Conservation (phyloP, 257 asterid genomes). For the Nicotiana tabacum region DNA sequence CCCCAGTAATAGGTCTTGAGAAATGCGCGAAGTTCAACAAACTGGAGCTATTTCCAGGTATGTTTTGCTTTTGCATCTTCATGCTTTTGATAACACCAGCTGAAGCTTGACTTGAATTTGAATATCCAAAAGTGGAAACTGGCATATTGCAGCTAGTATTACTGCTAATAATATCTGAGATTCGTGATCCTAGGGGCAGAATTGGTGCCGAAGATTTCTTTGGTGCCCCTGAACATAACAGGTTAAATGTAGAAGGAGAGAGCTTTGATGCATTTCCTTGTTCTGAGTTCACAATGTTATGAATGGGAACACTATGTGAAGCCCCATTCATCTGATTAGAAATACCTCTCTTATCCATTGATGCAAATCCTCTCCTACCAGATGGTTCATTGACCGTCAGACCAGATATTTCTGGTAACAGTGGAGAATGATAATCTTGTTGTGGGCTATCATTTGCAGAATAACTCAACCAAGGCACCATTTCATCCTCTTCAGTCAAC, state of each 20-base stretch:
- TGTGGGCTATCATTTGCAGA: conserved; percentile 38
- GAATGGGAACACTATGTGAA: conserved; percentile 25
- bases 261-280: conserved; percentile 18
- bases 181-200: conserved; percentile 44
- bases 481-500: conserved; percentile 62
- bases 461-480: conserved; percentile 68
- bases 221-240: conserved; percentile 31
- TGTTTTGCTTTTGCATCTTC: conserved; percentile 28
- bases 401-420: conserved; percentile 67
- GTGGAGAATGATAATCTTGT: conserved; percentile 45
- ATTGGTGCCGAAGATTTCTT: conserved; percentile 37
- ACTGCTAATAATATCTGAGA: conserved; percentile 33
- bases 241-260: conserved; percentile 34
- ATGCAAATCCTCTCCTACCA: conserved; percentile 28
- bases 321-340: conserved; percentile 25
- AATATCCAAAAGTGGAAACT: conserved; percentile 22
- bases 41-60: conserved; percentile 30
- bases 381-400: conserved; percentile 46
- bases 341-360: conserved; percentile 37
- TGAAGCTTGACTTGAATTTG: conserved; percentile 34
- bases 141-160: conserved; percentile 20
- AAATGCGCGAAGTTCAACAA: conserved; percentile 68
- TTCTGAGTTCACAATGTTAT: conserved; percentile 12
- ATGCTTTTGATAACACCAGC: conserved; percentile 22
- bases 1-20: conserved; percentile 50